Evolutionary conservation across 805 yeast genomes (phyloP), one percentile per base, ranked within the genome.

Genomic region (Saccharomycopsis sp.): DNA sequence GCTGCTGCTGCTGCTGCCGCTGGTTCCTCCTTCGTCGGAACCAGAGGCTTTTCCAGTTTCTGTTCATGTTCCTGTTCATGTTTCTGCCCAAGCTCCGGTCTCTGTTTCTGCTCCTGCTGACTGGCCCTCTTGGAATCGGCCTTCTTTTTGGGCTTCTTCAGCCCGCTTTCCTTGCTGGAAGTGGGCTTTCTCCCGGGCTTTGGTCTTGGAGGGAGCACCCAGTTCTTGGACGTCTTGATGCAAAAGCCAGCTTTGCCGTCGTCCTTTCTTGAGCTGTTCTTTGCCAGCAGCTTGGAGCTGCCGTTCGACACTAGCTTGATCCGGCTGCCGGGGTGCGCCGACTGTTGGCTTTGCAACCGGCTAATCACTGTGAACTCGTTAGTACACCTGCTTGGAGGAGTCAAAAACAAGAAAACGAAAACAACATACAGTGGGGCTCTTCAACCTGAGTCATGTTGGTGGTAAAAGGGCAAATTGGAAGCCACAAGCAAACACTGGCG

Each of bases 161-260:
- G n/a, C n/a, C n/a, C n/a, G n/a, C n/a, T n/a, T n/a, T n/a, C n/a
- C n/a, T n/a, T n/a, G n/a, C n/a, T 30, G 6, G 35, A 5, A 15
- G 20, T 12, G 21, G 71, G 69, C 45, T 67, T 67, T 30, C 71
- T 55, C 12, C 71, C 71, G 1, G 72, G 71, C 41, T 66, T 64
- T n/a, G 71, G 71, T 44, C 71, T 56, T 7, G 71, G 71, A 17
- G 71, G 73, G 30, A 65, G 52, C 9, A 65, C 69, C 74, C 71
- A 69, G 50, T 64, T 64, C 42, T 65, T 65, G 42, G 68, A 64
- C 1, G 72, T 66, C 48, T 64, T 65, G 5, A 44, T 41, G 23
- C 38, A 33, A 19, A 38, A 22, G 8, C 17, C 17, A 15, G 27
- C 12, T 9, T 25, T 25, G 9, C 27, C n/a, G 27, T 9, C 27